Evolutionary conservation across 2,329 filamentous ascomycete species (phyloP).

Genomic region (Fusarium sp.): DNA sequence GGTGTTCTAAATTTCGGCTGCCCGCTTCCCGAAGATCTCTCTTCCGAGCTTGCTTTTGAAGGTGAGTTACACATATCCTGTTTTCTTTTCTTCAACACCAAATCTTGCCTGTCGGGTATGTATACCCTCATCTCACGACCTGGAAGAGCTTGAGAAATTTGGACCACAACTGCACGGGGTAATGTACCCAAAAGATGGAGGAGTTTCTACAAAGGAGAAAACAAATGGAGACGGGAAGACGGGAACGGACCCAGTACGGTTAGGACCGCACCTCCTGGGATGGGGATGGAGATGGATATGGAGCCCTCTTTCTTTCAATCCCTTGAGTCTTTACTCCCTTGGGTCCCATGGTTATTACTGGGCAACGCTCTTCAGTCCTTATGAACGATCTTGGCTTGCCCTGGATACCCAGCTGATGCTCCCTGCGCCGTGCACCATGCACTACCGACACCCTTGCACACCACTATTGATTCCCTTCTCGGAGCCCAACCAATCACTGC

Average conservation of each 20-base stretch:
- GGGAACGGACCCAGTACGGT: conserved; percentile 48
- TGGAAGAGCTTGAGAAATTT: conserved; percentile 2
- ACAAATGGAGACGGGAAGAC: conserved; percentile 48
- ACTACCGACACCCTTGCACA: conserved; percentile 50
- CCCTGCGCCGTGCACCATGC: conserved; percentile 39
- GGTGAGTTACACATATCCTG: conserved; percentile 35
- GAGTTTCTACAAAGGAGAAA: conserved; percentile 37
- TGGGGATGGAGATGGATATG: background rate
- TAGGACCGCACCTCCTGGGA: conserved; percentile 45
- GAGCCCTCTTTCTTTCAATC: conserved; percentile 23
- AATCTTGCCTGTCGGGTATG: conserved; percentile 3
- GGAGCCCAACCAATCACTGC: conserved; percentile 43
- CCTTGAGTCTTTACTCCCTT: conserved; percentile 35
- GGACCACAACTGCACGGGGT: conserved; percentile 9
- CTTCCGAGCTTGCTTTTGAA: conserved; percentile 21
- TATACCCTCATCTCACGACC: background rate
- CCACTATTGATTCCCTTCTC: conserved; percentile 41
- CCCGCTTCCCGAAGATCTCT: conserved; percentile 25
- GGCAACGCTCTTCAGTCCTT: conserved; percentile 35
- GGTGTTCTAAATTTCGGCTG: conserved; percentile 29
- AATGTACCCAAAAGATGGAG: conserved; percentile 19
- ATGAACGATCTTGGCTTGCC: conserved; percentile 38
- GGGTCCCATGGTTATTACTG: conserved; percentile 36
- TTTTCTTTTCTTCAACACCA: background rate
- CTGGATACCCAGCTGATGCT: conserved; percentile 47